Conservation (phyloP, 164 flowering plant genomes). For the Aristolochia californica region DNA sequence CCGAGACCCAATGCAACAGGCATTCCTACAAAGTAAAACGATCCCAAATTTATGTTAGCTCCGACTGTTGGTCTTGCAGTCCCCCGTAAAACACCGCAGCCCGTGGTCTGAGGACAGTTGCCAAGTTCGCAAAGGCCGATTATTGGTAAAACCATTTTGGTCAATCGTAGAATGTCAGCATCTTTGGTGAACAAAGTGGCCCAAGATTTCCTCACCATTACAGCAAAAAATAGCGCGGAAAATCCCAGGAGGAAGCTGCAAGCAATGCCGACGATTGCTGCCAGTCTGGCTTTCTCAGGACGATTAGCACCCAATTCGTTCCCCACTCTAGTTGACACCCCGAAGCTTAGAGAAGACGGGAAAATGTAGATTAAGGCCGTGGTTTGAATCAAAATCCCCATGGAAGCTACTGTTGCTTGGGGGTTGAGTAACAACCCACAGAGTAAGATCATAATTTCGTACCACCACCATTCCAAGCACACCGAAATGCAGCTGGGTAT, state of each 20-base stretch:
- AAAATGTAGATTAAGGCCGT: conserved; percentile 72
- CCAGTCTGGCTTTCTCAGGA: conserved; percentile 37
- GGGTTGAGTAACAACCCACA: conserved; percentile 62
- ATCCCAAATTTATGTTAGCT: conserved; percentile 58
- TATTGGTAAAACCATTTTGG: conserved; percentile 53
- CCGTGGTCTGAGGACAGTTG: conserved; percentile 73
- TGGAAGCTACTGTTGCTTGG: conserved; percentile 60
- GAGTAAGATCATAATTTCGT: conserved; percentile 68
- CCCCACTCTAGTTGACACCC: conserved; percentile 62
- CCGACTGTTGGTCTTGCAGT: conserved; percentile 58
- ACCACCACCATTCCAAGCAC: conserved; percentile 94
- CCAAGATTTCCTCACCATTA: conserved; percentile 44
- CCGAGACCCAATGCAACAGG: conserved; percentile 53
- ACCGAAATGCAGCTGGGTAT: conserved; percentile 75
- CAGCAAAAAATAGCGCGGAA: conserved; percentile 38
- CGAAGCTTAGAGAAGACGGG: conserved; percentile 67
- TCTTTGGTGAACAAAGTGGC: conserved; percentile 56
- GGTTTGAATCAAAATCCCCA: conserved; percentile 75
- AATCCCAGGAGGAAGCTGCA: conserved; percentile 42
- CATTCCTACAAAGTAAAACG: conserved; percentile 71
- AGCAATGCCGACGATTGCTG: conserved; percentile 35
- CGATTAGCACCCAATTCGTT: conserved; percentile 63
- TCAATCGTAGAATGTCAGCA: conserved; percentile 36
- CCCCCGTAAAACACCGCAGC: conserved; percentile 68
- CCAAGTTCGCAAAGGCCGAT: conserved; percentile 77